Evolutionary conservation across 2,329 filamentous ascomycete genomes (phyloP), one percentile per base, ranked within the genome.

Genomic region (Metarhizium anisopliae): DNA sequence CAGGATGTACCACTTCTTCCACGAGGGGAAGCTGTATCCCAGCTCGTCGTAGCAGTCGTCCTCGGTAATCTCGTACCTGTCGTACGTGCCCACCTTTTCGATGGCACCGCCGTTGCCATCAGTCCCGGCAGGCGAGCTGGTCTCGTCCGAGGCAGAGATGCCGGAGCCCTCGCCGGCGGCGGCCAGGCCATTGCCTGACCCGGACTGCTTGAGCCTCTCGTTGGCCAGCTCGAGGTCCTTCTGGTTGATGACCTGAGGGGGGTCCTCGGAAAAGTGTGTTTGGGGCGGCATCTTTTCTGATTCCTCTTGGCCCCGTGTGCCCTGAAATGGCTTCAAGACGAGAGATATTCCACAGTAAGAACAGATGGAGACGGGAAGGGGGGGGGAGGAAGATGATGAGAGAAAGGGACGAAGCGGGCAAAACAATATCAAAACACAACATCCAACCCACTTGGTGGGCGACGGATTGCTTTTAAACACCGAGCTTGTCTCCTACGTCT

Each of bases 1-100:
- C 55, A 89, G 78, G 62, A 89, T 87, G 64, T 75, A 81, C 86
- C 86, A 90, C 71, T 90, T 90, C 71, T 83, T 86, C 72, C 71
- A 77, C 13, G 60, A 67, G 0, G 84, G 72, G 59, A 81, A 89
- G 8, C 74, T 73, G 65, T 78, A 89, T 53, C 84, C 85, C 0
- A 90, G 75, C 64, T 88, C 76, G 20, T 80, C 76, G 67, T 84
- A 85, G 69, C 84, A 87, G 61, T 87, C 84, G 38, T 75, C 71
- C 52, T 77, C 75, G n/a, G 73, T 76, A 60, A 78, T 76, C 36
- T 78, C 76, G 59, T 70, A 67, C 64, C 73, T 74, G 58, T 72
- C 72, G 59, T 72, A 60, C 1, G 70, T 69, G 25, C 68, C 69
- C 11, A 70, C 50, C 61, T 72, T 73, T 55, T 73, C 68, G 8